Percentiles rank a stretch among this genome's conserved stretches.
Evolutionary conservation across 1,284 basidiomycete genomes (phyloP).

Genomic region (Ceratobasidium sp.): DNA sequence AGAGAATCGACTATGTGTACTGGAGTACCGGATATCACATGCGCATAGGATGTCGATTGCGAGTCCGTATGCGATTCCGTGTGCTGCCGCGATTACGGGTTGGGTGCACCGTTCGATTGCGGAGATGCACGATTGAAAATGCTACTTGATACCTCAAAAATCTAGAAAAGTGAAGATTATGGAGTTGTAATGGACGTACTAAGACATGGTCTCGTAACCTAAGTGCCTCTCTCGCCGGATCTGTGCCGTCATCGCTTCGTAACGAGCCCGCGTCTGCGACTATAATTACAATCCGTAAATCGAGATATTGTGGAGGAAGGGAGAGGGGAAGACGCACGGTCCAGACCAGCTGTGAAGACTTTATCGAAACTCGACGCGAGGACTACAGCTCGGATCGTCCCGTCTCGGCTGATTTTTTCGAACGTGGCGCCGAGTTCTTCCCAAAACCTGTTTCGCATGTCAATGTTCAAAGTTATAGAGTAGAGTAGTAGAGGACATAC

Average conservation of each 20-base stretch:
- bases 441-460: too few relatives aligned
- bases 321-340: constrained; percentile 69
- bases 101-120: constrained; percentile 79
- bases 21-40: constrained; percentile 86
- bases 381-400: constrained; percentile 77
- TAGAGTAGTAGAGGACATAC: too few relatives aligned
- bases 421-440: constrained; percentile 74
- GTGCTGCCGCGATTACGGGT: constrained; percentile 88
- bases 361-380: constrained; percentile 78
- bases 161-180: too few relatives aligned
- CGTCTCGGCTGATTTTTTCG: constrained; percentile 68
- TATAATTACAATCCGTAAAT: too few relatives aligned
- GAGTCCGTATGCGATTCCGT: constrained; percentile 83
- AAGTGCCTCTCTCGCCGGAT: constrained; percentile 68
- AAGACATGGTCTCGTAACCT: constrained; percentile 66
- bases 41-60: constrained; percentile 83
- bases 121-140: constrained; percentile 81
- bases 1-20: constrained; percentile 74
- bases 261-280: constrained; percentile 51
- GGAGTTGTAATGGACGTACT: constrained; percentile 53
- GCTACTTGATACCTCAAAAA: constrained; percentile 50
- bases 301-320: too few relatives aligned
- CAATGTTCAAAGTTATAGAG: too few relatives aligned
- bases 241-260: constrained; percentile 54
- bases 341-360: constrained; percentile 85